These are phyloP conservation scores for Aspergillus ellipticus DNA, from an alignment of 495 filamentous ascomycete genomes.

Conservation along the genomic window DNA sequence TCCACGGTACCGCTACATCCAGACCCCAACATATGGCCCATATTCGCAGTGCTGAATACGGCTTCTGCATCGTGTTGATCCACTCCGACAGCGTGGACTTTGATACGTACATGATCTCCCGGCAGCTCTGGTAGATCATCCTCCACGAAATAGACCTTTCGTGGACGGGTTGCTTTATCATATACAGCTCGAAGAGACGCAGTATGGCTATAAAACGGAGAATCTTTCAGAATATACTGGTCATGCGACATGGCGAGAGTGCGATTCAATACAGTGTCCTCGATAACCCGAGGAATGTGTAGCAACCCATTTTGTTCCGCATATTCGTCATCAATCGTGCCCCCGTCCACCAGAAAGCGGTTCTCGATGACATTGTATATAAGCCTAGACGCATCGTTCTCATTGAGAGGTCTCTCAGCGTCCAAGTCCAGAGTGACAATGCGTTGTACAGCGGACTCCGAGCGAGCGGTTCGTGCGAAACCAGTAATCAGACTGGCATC, in stretches of 20 bases:
- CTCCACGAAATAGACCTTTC: constrained; percentile 4
- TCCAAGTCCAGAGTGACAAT: constrained; percentile 31
- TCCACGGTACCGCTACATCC: constrained; percentile 45
- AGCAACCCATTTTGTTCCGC: constrained; percentile 17
- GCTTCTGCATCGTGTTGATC: constrained; percentile 35
- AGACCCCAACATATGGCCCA: constrained; percentile 28
- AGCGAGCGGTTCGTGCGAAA: constrained; percentile 30
- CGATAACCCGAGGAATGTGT: constrained; percentile 24
- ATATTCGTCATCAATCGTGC: constrained; percentile 22
- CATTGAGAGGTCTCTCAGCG: constrained; percentile 1
- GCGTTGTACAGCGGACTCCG: constrained; percentile 22
- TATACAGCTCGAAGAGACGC: constrained; percentile 10
- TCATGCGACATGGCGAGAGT: constrained; percentile 3
- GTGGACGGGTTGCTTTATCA: not conserved
- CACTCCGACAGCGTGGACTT: constrained; percentile 31
- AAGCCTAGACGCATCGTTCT: not conserved
- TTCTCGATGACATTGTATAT: constrained; percentile 15
- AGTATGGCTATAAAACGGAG: constrained; percentile 13
- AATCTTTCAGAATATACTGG: not conserved
- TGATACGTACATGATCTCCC: constrained; percentile 25
- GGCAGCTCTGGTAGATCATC: constrained; percentile 5
- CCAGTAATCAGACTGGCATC: constrained; percentile 20
- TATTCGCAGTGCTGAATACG: constrained; percentile 20
- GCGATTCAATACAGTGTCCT: constrained; percentile 9
- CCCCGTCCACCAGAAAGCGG: constrained; percentile 9